Evolutionary conservation across 2,329 filamentous ascomycete genomes (phyloP).

Genomic region (Lizonia empirigonia): DNA sequence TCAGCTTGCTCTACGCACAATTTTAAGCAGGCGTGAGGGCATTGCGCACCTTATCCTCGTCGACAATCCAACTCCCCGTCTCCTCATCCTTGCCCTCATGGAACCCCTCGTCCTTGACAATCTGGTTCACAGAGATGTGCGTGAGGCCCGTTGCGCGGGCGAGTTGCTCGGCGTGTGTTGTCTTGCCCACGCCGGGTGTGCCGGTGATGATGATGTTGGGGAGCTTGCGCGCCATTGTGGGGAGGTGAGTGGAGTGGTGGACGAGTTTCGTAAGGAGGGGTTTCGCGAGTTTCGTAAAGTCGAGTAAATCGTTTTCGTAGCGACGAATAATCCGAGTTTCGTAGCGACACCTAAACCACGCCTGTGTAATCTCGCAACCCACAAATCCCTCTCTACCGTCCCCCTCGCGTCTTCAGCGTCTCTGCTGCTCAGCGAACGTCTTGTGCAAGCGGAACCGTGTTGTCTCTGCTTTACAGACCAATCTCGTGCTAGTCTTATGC

Average conservation of each 20-base stretch:
- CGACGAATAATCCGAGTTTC: no score
- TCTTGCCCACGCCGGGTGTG: slow-evolving; percentile 95
- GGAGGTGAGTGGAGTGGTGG: no score
- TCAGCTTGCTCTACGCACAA: slow-evolving; percentile 54
- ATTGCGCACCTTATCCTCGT: slow-evolving; percentile 82
- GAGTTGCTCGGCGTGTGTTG: slow-evolving; percentile 83
- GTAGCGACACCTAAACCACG: no score
- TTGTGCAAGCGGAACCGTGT: no score
- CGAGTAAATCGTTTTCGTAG: background rate
- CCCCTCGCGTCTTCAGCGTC: no score
- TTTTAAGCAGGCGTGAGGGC: background rate
- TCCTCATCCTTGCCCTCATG: slow-evolving; percentile 89
- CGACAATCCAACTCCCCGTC: slow-evolving; percentile 86
- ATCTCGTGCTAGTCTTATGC: no score
- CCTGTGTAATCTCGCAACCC: no score
- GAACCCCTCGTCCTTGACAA: slow-evolving; percentile 87
- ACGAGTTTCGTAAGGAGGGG: no score
- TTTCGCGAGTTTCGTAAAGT: background rate
- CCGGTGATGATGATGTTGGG: slow-evolving; percentile 96
- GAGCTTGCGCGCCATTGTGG: slow-evolving; percentile 49
- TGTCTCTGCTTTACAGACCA: no score
- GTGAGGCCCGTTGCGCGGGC: slow-evolving; percentile 76
- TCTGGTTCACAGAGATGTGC: slow-evolving; percentile 86
- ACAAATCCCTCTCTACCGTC: no score
- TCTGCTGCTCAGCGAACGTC: no score